Evolutionary conservation across 2,329 filamentous ascomycete genomes (phyloP), one percentile per base, ranked within the genome.

Genomic region (Ophiognomonia clavigignenti-juglandacearum): DNA sequence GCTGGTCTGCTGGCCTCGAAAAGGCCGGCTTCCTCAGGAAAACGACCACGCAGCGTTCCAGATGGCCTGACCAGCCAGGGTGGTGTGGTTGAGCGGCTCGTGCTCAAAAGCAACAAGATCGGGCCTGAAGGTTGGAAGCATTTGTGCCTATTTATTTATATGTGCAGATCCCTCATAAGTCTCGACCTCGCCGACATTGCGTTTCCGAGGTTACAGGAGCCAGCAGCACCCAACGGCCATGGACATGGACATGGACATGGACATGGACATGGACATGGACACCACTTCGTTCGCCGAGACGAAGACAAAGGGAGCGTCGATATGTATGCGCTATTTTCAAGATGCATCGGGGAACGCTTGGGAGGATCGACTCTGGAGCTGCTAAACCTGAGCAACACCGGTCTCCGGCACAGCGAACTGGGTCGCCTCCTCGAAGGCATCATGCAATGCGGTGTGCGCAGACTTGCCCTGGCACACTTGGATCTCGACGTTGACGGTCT

Each of bases 81-180:
- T 39, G 90, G 90, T 14, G 82, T 95, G 2, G 80, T 97, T 4
- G 90, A 96, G 68, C 86, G 89, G 52, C 69, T 98, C 6, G 86
- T 88, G 2, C 68, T 98, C 35, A 96, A 95, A 67, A 89, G 95
- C 66, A 97, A 97, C 61, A 92, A 90, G 59, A 84, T 97, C 50
- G 86, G 88, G 0, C 73, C 76, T 1, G 86, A 95, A 53, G 93
- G 92, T 14, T 98, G 93, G 93, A 90, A 85, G 58, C 83, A 97
- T 61, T 83, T 97, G 48, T 86, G 85, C 34, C 72, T 96, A 6
- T 98, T 97, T 62, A 75, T 96, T 43, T 88, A 96, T 66, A 84
- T 96, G 72, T 96, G 88, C 57, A 84, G 83, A 52, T 90, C 90
- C 1, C 73, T 98, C 47, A 91, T 90, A 63, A 85, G 80, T 6